phyloP scores from a whole-genome alignment of 345 rosid genomes.

The Ceriops zippeliana region DNA sequence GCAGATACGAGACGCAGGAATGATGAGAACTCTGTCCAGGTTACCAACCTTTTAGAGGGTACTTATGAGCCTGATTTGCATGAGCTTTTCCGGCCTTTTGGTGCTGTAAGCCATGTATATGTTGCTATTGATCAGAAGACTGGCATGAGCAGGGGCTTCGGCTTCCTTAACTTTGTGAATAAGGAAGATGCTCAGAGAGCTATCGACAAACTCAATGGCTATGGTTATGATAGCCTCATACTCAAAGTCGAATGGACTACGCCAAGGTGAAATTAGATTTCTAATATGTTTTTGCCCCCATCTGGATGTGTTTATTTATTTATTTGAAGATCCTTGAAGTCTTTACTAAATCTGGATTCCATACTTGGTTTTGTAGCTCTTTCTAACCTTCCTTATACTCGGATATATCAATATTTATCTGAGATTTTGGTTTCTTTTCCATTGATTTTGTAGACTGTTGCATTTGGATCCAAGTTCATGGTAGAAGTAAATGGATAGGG shows the following conservation, averaged over 20 bases:
- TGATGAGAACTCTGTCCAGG: conserved; percentile 87
- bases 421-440: no score
- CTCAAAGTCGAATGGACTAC: conserved; percentile 94
- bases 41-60: conserved; percentile 82
- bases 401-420: no score
- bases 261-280: conserved; percentile 62
- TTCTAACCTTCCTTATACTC: no score
- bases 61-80: conserved; percentile 77
- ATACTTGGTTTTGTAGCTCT: no score
- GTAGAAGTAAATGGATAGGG: no score
- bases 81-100: conserved; percentile 83
- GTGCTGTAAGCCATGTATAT: conserved; percentile 71
- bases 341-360: no score
- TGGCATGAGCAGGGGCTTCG: conserved; percentile 85
- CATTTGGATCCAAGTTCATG: no score
- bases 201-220: conserved; percentile 79
- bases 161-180: conserved; percentile 81
- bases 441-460: no score
- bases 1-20: conserved; percentile 90
- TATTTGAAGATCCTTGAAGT: not conserved
- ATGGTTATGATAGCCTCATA: conserved; percentile 91
- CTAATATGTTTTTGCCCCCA: not conserved
- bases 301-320: not conserved
- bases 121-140: conserved; percentile 90
- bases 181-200: conserved; percentile 88